Evolutionary conservation across 2,329 filamentous ascomycete species (phyloP).

Genomic region (Paraphaeosphaeria minitans): DNA sequence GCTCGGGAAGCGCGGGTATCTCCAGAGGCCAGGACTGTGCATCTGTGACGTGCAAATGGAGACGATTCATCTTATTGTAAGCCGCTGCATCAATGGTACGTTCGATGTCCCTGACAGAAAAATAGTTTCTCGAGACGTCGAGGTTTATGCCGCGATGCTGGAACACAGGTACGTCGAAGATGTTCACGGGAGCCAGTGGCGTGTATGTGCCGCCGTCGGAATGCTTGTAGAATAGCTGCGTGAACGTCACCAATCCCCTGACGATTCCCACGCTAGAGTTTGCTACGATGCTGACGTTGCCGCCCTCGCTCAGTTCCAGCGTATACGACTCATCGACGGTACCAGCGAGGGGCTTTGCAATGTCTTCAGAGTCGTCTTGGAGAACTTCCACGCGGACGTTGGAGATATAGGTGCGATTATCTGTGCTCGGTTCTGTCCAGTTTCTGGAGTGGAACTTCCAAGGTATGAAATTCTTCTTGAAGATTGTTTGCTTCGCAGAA

Average conservation of each 20-base stretch:
- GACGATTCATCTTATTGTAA: slow-evolving; percentile 81
- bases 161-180: slow-evolving; percentile 76
- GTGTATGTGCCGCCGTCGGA: slow-evolving; percentile 69
- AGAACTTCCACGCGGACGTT: slow-evolving; percentile 68
- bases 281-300: slow-evolving; percentile 67
- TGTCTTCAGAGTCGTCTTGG: slow-evolving; percentile 56
- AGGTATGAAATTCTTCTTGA: slow-evolving; percentile 71
- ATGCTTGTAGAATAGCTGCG: slow-evolving; percentile 78
- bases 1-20: slow-evolving; percentile 73
- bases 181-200: slow-evolving; percentile 69
- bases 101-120: slow-evolving; percentile 69
- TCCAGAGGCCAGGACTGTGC: slow-evolving; percentile 86
- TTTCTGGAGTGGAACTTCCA: slow-evolving; percentile 76
- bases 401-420: slow-evolving; percentile 58
- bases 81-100: slow-evolving; percentile 76
- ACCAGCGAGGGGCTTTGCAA: slow-evolving; percentile 66
- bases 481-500: slow-evolving; percentile 67
- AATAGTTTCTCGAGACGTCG: slow-evolving; percentile 77
- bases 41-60: slow-evolving; percentile 83
- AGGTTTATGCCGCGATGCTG: slow-evolving; percentile 78
- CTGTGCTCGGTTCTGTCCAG: slow-evolving; percentile 64
- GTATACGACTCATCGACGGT: slow-evolving; percentile 78
- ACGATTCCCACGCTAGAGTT: slow-evolving; percentile 71
- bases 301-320: slow-evolving; percentile 63
- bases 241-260: slow-evolving; percentile 75